Evolutionary conservation across 2,329 filamentous ascomycete species (phyloP).

Genomic region (Fusarium mundagurra): DNA sequence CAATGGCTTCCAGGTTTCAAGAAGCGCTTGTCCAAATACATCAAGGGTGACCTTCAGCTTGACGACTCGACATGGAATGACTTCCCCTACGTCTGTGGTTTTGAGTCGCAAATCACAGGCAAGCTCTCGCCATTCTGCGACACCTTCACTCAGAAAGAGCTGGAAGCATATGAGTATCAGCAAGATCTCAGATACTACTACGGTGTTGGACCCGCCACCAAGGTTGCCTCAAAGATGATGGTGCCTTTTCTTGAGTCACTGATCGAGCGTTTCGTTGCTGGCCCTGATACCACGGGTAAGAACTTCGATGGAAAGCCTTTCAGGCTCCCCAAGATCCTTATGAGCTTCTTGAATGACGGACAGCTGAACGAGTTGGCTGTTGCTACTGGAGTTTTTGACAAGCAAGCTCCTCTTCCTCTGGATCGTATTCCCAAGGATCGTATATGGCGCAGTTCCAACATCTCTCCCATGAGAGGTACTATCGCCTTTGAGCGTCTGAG

Average conservation of each 20-base stretch:
- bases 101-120: constrained; percentile 74
- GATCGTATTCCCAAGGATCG: constrained; percentile 58
- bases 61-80: constrained; percentile 62
- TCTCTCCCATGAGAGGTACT: constrained; percentile 72
- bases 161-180: constrained; percentile 71
- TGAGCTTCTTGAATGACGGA: constrained; percentile 72
- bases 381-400: constrained; percentile 69
- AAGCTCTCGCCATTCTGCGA: constrained; percentile 69
- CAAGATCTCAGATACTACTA: constrained; percentile 77
- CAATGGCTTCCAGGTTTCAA: constrained; percentile 63
- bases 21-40: constrained; percentile 62
- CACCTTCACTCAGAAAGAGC: constrained; percentile 69
- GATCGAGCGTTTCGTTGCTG: constrained; percentile 61
- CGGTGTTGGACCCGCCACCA: constrained; percentile 66
- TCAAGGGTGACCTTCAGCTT: constrained; percentile 65
- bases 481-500: constrained; percentile 71
- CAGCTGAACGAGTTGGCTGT: constrained; percentile 71
- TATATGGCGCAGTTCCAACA: constrained; percentile 64
- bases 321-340: constrained; percentile 64
- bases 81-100: constrained; percentile 77
- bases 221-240: constrained; percentile 67
- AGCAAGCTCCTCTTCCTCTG: constrained; percentile 59
- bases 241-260: constrained; percentile 67
- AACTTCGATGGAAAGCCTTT: constrained; percentile 58
- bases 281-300: constrained; percentile 60